phyloP scores from a whole-genome alignment of 495 filamentous ascomycete genomes.

The Neurospora sp. region DNA sequence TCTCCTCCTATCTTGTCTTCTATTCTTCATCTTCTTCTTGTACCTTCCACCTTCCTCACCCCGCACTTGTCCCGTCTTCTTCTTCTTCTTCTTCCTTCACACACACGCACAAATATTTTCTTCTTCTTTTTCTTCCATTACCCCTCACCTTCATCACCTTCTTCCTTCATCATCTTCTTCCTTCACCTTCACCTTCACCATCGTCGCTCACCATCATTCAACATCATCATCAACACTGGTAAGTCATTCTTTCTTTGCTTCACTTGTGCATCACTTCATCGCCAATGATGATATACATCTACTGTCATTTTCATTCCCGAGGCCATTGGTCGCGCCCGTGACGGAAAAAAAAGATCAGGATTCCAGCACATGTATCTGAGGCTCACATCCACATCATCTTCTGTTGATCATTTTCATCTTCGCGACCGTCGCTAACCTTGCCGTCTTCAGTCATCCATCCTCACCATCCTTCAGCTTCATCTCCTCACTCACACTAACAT shows the following conservation, averaged over 20 bases:
- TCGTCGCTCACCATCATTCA: background rate
- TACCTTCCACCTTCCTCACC: background rate
- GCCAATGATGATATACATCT: background rate
- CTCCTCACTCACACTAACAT: background rate
- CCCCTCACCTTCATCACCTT: background rate
- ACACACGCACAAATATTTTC: background rate
- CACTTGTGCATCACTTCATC: background rate
- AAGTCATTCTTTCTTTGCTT: background rate
- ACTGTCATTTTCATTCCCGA: background rate
- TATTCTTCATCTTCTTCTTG: background rate
- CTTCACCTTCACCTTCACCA: background rate
- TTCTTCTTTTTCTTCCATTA: background rate
- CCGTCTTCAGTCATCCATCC: background rate
- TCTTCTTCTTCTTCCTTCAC: background rate
- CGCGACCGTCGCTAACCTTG: background rate
- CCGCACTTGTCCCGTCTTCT: background rate
- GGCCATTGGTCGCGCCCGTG: background rate
- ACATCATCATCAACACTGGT: background rate
- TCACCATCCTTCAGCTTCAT: background rate
- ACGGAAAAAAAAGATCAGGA: background rate
- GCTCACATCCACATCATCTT: background rate
- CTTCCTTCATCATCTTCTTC: background rate
- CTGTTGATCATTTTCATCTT: background rate
- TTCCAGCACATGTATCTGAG: background rate
- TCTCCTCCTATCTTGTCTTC: background rate